phyloP scores from a whole-genome alignment of 2,329 filamentous ascomycete species.

The Epichloe sp. region DNA sequence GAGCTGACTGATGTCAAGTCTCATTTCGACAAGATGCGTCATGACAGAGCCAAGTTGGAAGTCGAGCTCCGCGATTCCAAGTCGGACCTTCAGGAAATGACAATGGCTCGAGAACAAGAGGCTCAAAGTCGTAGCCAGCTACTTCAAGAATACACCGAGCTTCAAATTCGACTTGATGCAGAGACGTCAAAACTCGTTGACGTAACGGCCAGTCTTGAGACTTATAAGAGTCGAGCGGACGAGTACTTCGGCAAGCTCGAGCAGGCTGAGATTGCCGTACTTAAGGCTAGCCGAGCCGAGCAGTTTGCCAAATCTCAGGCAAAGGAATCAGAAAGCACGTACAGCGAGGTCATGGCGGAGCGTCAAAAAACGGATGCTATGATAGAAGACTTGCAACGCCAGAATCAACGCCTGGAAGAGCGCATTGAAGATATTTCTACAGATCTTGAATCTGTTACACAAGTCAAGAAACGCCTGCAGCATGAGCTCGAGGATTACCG shows the following conservation, averaged over 20 bases:
- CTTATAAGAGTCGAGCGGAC: conserved; percentile 87
- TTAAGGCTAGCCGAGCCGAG: conserved; percentile 84
- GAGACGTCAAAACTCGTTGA: conserved; percentile 78
- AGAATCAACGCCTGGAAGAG: conserved; percentile 82
- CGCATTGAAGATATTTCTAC: conserved; percentile 83
- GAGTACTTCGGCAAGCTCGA: conserved; percentile 97
- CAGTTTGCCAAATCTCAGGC: conserved; percentile 88
- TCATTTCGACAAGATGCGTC: conserved; percentile 76
- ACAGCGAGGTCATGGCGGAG: conserved; percentile 80
- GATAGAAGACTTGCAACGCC: conserved; percentile 80
- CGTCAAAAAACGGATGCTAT: conserved; percentile 77
- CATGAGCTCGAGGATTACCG: conserved; percentile 97
- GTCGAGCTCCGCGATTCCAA: conserved; percentile 75
- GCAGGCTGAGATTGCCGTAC: conserved; percentile 87
- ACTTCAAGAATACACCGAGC: conserved; percentile 80
- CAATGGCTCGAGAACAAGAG: conserved; percentile 71
- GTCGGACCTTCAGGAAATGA: conserved; percentile 73
- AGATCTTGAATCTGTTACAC: conserved; percentile 71
- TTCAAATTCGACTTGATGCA: conserved; percentile 84
- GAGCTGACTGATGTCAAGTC: conserved; percentile 80
- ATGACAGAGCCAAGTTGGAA: conserved; percentile 65
- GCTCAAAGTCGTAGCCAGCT: conserved; percentile 76
- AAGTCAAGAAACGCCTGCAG: conserved; percentile 87
- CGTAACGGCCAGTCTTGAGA: conserved; percentile 65
- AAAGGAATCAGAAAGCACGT: conserved; percentile 82